These are phyloP conservation scores for Knufia petricola DNA, from an alignment of 2,329 filamentous ascomycete genomes.

Conservation along the genomic window DNA sequence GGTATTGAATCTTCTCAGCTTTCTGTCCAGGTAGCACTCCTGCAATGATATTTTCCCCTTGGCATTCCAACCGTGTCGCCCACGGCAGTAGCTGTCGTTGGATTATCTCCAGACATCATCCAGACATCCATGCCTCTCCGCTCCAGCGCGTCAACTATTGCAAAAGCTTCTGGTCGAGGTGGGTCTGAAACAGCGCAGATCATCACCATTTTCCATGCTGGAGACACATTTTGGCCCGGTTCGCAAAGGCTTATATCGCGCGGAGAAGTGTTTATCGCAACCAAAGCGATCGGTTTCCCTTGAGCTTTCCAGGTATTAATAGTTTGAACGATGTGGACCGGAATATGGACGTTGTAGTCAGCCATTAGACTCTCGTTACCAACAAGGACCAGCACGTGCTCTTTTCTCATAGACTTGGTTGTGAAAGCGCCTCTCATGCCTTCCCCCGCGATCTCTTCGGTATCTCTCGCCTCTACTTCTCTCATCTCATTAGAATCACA, in stretches of 20 bases:
- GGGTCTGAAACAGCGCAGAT: conserved; percentile 70
- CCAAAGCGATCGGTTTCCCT: conserved; percentile 8
- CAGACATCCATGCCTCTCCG: conserved; percentile 59
- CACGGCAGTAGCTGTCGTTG: conserved; percentile 68
- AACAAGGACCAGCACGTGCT: conserved; percentile 14
- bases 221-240: not conserved
- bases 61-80: conserved; percentile 63
- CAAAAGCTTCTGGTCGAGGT: conserved; percentile 60
- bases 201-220: conserved; percentile 43
- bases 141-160: conserved; percentile 56
- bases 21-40: conserved; percentile 79
- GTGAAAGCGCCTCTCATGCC: conserved; percentile 76
- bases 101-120: conserved; percentile 88
- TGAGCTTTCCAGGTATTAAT: conserved; percentile 5
- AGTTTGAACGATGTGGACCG: conserved; percentile 20
- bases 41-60: conserved; percentile 63
- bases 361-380: too few relatives aligned
- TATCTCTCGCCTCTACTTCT: conserved; percentile 44
- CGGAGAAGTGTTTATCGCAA: too few relatives aligned
- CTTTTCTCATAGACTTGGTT: conserved; percentile 28
- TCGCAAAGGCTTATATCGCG: not conserved
- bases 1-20: conserved; percentile 31
- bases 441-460: conserved; percentile 81
- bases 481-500: conserved; percentile 40
- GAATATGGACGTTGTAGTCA: conserved; percentile 22